These are phyloP conservation scores for Paraphaeosphaeria minitans DNA, from an alignment of 2,329 filamentous ascomycete genomes.

Conservation along the genomic window DNA sequence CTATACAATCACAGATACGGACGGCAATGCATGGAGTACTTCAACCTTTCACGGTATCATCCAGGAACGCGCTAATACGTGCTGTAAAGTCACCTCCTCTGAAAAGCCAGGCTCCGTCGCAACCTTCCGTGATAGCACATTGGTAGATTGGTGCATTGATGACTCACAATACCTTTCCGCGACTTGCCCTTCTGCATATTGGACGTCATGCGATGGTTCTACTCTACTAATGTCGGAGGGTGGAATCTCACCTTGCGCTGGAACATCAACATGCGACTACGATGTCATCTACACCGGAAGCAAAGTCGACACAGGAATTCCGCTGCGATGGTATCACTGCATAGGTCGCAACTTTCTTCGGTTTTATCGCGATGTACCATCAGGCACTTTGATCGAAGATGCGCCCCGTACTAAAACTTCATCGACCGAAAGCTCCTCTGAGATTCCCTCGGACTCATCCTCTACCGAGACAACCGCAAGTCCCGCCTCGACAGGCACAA, in stretches of 20 bases:
- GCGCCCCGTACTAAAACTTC: background rate
- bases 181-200: background rate
- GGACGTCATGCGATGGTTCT: constrained; percentile 2
- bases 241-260: background rate
- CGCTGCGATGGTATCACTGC: constrained; percentile 9
- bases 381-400: background rate
- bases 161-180: background rate
- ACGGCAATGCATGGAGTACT: background rate
- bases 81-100: background rate
- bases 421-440: constrained; percentile 2
- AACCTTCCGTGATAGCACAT: constrained; percentile 2
- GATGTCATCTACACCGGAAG: constrained; percentile 8
- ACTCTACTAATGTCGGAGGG: background rate
- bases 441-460: background rate
- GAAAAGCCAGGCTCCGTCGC: background rate
- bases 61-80: background rate
- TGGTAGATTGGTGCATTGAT: constrained; percentile 4
- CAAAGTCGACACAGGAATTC: constrained; percentile 2
- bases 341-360: background rate
- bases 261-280: constrained; percentile 3
- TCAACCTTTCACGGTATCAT: background rate
- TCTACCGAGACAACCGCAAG: constrained; percentile 1
- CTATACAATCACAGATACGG: background rate
- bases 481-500: background rate
- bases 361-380: constrained; percentile 3